Conservation (phyloP, 108 stramenopile species). For the Stephanodiscus triporus region DNA sequence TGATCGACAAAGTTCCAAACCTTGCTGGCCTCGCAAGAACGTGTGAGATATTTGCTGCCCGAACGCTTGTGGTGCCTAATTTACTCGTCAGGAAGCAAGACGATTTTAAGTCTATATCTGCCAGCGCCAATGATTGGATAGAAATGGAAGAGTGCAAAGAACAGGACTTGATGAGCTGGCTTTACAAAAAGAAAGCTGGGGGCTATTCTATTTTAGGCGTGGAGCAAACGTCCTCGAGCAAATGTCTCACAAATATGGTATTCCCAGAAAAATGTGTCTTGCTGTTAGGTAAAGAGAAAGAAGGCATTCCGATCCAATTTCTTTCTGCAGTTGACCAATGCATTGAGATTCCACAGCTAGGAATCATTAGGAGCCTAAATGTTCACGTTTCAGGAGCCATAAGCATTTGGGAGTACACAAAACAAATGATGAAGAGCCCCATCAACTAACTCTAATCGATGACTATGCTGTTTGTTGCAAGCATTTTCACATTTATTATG, state of each 20-base stretch:
- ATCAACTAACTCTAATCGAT: not conserved
- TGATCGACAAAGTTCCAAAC: constrained; percentile 93
- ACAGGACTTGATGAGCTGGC: constrained; percentile 72
- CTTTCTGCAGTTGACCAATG: constrained; percentile 91
- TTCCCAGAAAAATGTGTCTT: constrained; percentile 81
- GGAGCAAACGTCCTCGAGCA: constrained; percentile 87
- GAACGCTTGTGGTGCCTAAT: constrained; percentile 79
- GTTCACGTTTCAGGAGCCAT: constrained; percentile 96
- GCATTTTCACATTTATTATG: no score
- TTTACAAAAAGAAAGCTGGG: constrained; percentile 59
- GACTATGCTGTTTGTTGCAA: no score
- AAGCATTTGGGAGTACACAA: constrained; percentile 91
- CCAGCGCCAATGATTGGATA: constrained; percentile 89
- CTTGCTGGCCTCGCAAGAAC: constrained; percentile 87
- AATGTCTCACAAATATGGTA: constrained; percentile 55
- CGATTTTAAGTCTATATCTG: constrained; percentile 85
- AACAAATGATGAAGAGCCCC: constrained; percentile 61
- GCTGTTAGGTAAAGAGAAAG: constrained; percentile 93
- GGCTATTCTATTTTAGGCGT: constrained; percentile 90
- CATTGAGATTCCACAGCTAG: constrained; percentile 96
- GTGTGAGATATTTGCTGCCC: constrained; percentile 87
- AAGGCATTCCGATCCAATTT: constrained; percentile 91
- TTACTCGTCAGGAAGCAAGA: constrained; percentile 72
- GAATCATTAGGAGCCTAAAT: constrained; percentile 93
- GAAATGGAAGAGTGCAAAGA: constrained; percentile 88